phyloP scores from a whole-genome alignment of 306 rosid species.

The Trifolium pratense region DNA sequence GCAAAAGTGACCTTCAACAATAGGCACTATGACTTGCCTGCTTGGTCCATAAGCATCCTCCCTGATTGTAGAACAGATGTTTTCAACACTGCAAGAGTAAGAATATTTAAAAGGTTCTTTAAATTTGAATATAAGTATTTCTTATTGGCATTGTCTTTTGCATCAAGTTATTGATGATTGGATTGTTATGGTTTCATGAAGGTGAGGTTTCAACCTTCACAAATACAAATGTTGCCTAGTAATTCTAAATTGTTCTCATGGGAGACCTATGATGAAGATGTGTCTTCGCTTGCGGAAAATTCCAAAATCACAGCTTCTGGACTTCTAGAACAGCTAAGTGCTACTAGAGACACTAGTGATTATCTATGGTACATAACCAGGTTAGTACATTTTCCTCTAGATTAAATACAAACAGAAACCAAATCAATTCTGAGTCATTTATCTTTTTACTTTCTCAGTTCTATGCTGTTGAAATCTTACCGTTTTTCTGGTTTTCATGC shows the following conservation, averaged over 20 bases:
- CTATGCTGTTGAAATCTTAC: constrained; percentile 2
- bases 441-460: background rate
- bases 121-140: constrained; percentile 17
- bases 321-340: constrained; percentile 81
- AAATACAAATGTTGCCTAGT: constrained; percentile 67
- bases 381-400: constrained; percentile 49
- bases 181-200: constrained; percentile 48
- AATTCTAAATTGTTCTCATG: constrained; percentile 65
- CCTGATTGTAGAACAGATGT: constrained; percentile 84
- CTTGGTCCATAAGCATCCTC: constrained; percentile 98
- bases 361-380: constrained; percentile 95
- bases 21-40: constrained; percentile 73
- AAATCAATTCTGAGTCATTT: background rate
- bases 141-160: constrained; percentile 20
- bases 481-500: constrained; percentile 37
- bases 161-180: constrained; percentile 40
- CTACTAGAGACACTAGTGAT: constrained; percentile 84
- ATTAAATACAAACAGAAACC: background rate
- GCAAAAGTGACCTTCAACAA: constrained; percentile 76
- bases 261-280: constrained; percentile 80
- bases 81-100: constrained; percentile 89
- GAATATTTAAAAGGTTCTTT: constrained; percentile 25
- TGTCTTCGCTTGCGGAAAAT: constrained; percentile 65
- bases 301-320: constrained; percentile 63
- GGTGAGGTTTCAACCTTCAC: constrained; percentile 79